Evolutionary conservation across 2,329 filamentous ascomycete species (phyloP).

Genomic region (Colletotrichum coccodes): DNA sequence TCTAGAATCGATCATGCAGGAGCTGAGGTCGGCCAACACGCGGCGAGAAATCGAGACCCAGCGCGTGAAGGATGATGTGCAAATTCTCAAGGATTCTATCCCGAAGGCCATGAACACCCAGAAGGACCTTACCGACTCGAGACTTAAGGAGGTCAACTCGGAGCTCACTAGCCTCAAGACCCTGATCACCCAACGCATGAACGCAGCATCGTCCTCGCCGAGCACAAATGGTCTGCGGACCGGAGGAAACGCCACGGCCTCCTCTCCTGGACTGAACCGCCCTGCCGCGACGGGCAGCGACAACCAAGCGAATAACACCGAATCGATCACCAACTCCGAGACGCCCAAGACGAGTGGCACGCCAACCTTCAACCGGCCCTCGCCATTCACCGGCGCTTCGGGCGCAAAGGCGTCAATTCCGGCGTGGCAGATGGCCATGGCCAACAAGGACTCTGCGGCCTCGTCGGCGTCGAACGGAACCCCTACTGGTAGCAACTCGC

Average conservation of each 20-base stretch:
- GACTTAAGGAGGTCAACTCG: slow-evolving; percentile 84
- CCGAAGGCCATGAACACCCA: slow-evolving; percentile 90
- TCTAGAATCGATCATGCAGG: slow-evolving; percentile 83
- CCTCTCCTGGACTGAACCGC: not conserved
- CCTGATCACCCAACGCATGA: slow-evolving; percentile 75
- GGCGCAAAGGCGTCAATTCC: slow-evolving; percentile 75
- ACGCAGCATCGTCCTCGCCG: slow-evolving; percentile 39
- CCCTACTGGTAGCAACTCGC: slow-evolving; percentile 32
- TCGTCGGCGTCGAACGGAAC: slow-evolving; percentile 39
- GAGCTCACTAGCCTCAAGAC: slow-evolving; percentile 95
- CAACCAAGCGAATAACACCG: slow-evolving; percentile 40
- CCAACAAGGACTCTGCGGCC: slow-evolving; percentile 56
- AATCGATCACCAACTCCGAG: slow-evolving; percentile 41
- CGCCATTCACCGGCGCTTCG: slow-evolving; percentile 51
- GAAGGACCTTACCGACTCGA: slow-evolving; percentile 82
- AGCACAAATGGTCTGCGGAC: slow-evolving; percentile 38
- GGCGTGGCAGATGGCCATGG: slow-evolving; percentile 81
- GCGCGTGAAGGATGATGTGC: slow-evolving; percentile 86
- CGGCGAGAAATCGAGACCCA: slow-evolving; percentile 89
- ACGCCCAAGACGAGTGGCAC: slow-evolving; percentile 44
- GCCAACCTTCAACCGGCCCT: slow-evolving; percentile 39
- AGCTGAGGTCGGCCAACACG: slow-evolving; percentile 83
- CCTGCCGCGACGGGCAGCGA: slow-evolving; percentile 39
- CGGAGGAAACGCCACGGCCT: slow-evolving; percentile 36
- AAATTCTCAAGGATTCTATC: slow-evolving; percentile 83